phyloP scores from a whole-genome alignment of 495 filamentous ascomycete genomes.

The Penicillium samsonianum region DNA sequence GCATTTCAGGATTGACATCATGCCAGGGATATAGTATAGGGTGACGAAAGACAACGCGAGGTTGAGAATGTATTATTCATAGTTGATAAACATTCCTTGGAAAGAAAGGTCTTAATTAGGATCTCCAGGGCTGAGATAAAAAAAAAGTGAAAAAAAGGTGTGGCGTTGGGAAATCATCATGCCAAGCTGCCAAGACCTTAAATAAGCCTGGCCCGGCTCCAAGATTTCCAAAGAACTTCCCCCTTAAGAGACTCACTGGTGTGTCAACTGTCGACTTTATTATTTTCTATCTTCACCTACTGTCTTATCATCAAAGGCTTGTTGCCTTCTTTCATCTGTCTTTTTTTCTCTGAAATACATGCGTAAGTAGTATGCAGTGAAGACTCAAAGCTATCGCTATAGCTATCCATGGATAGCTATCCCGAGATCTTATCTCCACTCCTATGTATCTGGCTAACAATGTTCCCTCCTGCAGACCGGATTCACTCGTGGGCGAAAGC shows the following conservation, averaged over 20 bases:
- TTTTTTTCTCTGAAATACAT: conserved; percentile 43
- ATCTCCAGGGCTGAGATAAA: background rate
- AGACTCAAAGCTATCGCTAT: background rate
- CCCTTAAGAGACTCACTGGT: conserved; percentile 2
- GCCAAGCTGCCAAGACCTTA: conserved; percentile 15
- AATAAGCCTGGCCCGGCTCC: conserved; percentile 6
- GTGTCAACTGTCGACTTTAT: background rate
- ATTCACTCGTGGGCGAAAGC: conserved; percentile 54
- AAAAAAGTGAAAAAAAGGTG: background rate
- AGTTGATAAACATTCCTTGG: conserved; percentile 1
- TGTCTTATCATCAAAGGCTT: conserved; percentile 6
- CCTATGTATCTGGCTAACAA: conserved; percentile 20
- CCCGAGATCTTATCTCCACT: background rate
- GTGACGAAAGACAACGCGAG: background rate
- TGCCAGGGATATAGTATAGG: conserved; percentile 7
- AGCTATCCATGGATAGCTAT: background rate
- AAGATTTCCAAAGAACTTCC: background rate
- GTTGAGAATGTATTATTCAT: background rate
- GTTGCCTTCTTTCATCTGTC: conserved; percentile 12
- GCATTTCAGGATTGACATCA: conserved; percentile 11
- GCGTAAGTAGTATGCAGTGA: conserved; percentile 33
- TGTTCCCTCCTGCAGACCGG: conserved; percentile 34
- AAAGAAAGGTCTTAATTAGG: background rate
- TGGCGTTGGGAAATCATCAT: conserved; percentile 5
- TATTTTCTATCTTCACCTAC: background rate